Percentiles rank a stretch among this genome's conserved stretches.
Evolutionary conservation across 768 basidiomycete species (phyloP).

Genomic region (Tricholoma saponaceum): DNA sequence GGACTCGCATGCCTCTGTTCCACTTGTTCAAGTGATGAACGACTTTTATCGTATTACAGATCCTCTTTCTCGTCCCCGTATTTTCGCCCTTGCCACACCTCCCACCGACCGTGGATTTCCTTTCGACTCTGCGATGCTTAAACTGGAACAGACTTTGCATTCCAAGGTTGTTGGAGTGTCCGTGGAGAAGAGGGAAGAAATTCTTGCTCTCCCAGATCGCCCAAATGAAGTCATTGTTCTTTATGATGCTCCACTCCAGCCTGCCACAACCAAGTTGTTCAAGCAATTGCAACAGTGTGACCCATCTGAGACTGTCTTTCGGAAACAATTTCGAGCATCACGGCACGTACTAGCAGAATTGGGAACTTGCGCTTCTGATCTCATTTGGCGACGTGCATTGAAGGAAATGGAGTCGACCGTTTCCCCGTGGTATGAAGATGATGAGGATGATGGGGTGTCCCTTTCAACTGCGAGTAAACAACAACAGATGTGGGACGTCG

Average conservation of each 20-base stretch:
- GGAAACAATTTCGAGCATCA: conserved; percentile 43
- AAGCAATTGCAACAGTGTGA: conserved; percentile 45
- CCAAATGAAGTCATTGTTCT: conserved; percentile 52
- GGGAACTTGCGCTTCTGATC: conserved; percentile 65
- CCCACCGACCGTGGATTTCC: conserved; percentile 19
- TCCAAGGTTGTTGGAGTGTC: conserved; percentile 35
- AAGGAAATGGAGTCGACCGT: conserved; percentile 32
- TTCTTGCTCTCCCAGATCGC: conserved; percentile 29
- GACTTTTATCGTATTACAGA: conserved; percentile 39
- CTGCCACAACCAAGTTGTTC: conserved; percentile 37
- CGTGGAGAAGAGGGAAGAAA: conserved; percentile 25
- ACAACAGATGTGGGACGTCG: conserved; percentile 27
- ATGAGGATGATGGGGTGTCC: conserved; percentile 32
- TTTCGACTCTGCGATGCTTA: conserved; percentile 30
- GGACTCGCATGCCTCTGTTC: conserved; percentile 29
- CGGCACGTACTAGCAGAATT: conserved; percentile 46
- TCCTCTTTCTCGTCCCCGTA: conserved; percentile 33
- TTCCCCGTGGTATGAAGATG: conserved; percentile 30
- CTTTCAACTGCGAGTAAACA: conserved; percentile 20
- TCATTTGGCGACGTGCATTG: conserved; percentile 60
- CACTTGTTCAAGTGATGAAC: conserved; percentile 40
- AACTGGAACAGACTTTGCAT: conserved; percentile 36
- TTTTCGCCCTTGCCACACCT: conserved; percentile 36
- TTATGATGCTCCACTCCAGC: conserved; percentile 38
- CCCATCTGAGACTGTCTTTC: conserved; percentile 32